These are phyloP conservation scores for Podaxis sp. DNA, from an alignment of 768 basidiomycete species.

Conservation along the genomic window DNA sequence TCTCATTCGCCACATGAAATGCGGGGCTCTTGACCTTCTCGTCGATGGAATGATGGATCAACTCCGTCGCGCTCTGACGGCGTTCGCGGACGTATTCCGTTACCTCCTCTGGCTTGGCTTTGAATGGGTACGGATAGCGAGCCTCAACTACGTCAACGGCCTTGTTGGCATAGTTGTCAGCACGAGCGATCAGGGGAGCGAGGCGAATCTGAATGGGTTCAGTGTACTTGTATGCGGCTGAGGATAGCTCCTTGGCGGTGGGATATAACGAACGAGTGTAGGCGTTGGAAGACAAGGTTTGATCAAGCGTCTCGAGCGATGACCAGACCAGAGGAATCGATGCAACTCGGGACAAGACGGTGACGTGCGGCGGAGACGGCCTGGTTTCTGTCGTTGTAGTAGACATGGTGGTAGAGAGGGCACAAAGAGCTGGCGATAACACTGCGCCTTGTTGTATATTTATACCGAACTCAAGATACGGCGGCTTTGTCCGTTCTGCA, in stretches of 20 bases:
- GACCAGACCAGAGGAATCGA: conserved; percentile 74
- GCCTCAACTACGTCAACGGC: conserved; percentile 72
- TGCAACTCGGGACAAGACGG: conserved; percentile 60
- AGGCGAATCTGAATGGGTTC: conserved; percentile 66
- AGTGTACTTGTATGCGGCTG: conserved; percentile 57
- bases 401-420: conserved; percentile 24
- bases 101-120: conserved; percentile 72
- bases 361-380: conserved; percentile 51
- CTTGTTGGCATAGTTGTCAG: conserved; percentile 70
- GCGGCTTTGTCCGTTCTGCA: not conserved
- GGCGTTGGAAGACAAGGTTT: conserved; percentile 55
- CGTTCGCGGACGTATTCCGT: conserved; percentile 56
- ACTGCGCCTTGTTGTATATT: not conserved
- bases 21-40: conserved; percentile 66
- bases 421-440: not conserved
- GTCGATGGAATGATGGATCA: conserved; percentile 42
- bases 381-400: conserved; percentile 26
- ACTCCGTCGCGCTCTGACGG: conserved; percentile 53
- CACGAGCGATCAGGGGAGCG: conserved; percentile 63
- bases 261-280: conserved; percentile 67
- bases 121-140: conserved; percentile 76
- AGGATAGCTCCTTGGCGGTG: conserved; percentile 61
- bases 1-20: conserved; percentile 57
- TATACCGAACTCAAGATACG: not conserved
- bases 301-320: conserved; percentile 58